phyloP scores from a whole-genome alignment of 495 filamentous ascomycete genomes.

The Hypoxylon subgilvum region DNA sequence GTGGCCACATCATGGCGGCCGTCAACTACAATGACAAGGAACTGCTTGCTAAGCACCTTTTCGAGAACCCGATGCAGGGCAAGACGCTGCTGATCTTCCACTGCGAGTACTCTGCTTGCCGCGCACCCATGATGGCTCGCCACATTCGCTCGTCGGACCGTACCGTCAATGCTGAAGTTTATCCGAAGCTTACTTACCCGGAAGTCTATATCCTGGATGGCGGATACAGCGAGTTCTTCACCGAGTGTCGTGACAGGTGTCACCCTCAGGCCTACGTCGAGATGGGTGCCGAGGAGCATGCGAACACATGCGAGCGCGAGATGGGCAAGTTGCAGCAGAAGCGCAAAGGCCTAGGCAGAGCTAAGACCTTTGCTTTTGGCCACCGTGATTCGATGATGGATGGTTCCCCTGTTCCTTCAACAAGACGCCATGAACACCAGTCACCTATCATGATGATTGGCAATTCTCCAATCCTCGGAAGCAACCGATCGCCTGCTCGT shows the following conservation, averaged over 20 bases:
- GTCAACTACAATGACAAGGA: slow-evolving; percentile 98
- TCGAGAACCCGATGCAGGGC: slow-evolving; percentile 65
- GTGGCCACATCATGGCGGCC: slow-evolving; percentile 91
- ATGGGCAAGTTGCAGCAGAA: slow-evolving; percentile 82
- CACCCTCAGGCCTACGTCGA: slow-evolving; percentile 93
- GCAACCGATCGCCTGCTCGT: slow-evolving; percentile 62
- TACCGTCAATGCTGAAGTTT: slow-evolving; percentile 75
- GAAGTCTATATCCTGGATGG: slow-evolving; percentile 97
- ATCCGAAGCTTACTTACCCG: slow-evolving; percentile 88
- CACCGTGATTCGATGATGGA: slow-evolving; percentile 69
- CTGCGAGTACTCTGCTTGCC: slow-evolving; percentile 97
- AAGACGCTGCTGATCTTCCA: slow-evolving; percentile 88
- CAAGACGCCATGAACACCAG: slow-evolving; percentile 52
- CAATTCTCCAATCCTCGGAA: slow-evolving; percentile 57
- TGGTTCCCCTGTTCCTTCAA: slow-evolving; percentile 77
- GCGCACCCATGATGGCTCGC: slow-evolving; percentile 94
- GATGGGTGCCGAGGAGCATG: slow-evolving; percentile 90
- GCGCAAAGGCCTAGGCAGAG: slow-evolving; percentile 80
- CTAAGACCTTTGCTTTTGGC: slow-evolving; percentile 92
- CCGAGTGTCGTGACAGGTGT: slow-evolving; percentile 75
- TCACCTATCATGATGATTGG: slow-evolving; percentile 58
- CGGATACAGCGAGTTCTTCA: slow-evolving; percentile 92
- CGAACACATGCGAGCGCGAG: slow-evolving; percentile 88
- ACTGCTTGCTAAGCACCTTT: slow-evolving; percentile 75
- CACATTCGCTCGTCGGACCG: slow-evolving; percentile 89